phyloP scores from a whole-genome alignment of 495 filamentous ascomycete genomes.

The Xanthoparmelia taractica region DNA sequence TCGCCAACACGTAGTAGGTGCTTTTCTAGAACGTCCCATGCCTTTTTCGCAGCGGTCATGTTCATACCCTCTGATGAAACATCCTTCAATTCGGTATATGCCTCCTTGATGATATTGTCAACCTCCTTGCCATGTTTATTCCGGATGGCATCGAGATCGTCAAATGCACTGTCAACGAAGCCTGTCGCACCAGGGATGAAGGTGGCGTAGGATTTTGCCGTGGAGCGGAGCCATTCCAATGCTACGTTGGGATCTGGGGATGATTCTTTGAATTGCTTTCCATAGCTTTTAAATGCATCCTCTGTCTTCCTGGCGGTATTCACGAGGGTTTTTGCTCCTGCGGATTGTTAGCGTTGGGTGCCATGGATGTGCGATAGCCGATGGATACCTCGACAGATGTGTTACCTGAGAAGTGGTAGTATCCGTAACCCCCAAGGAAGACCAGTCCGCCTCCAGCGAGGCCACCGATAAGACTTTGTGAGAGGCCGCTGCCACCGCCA shows the following conservation, averaged over 20 bases:
- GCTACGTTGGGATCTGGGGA: slow-evolving; percentile 52
- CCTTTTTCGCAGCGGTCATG: slow-evolving; percentile 43
- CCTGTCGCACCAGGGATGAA: slow-evolving; percentile 58
- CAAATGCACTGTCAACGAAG: slow-evolving; percentile 54
- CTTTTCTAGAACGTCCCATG: slow-evolving; percentile 47
- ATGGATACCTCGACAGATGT: slow-evolving; percentile 2
- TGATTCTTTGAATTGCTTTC: slow-evolving; percentile 43
- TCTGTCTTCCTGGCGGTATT: slow-evolving; percentile 44
- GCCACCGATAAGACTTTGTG: slow-evolving; percentile 36
- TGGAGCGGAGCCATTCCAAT: slow-evolving; percentile 47
- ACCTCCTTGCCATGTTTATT: slow-evolving; percentile 54
- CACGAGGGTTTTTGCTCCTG: slow-evolving; percentile 43
- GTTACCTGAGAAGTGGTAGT: slow-evolving; percentile 48
- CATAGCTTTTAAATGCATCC: slow-evolving; percentile 44
- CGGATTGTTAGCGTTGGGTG: neutral
- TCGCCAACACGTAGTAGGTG: slow-evolving; percentile 42
- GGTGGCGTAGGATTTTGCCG: slow-evolving; percentile 52
- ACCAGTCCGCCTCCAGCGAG: slow-evolving; percentile 45
- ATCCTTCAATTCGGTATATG: slow-evolving; percentile 50
- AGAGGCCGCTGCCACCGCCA: slow-evolving; percentile 17
- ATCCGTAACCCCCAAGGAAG: slow-evolving; percentile 42
- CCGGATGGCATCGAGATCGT: slow-evolving; percentile 53
- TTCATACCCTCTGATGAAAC: slow-evolving; percentile 44
- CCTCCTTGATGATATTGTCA: slow-evolving; percentile 50
- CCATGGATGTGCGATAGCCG: neutral